Evolutionary conservation across 139 green algal genomes (phyloP), one percentile per base, ranked within the genome.

Genomic region (Tetradesmus obliquus): DNA sequence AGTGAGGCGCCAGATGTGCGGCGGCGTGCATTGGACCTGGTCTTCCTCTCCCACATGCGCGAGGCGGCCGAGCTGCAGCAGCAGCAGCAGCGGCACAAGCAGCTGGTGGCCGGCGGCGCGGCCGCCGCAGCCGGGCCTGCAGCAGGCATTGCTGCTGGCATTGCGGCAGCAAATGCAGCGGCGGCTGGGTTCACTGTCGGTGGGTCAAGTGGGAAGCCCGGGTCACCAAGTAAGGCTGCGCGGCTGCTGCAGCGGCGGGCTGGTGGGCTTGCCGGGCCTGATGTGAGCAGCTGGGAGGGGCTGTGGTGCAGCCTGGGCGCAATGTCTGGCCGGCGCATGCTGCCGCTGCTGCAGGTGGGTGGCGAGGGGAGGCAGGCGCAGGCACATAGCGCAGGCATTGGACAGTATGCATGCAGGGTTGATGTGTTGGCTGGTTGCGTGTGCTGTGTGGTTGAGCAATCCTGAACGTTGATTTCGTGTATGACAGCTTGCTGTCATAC

Each of bases 261-360:
- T 4, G 54, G 76, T 15, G 55, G 22, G 1, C 76, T 92, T 5
- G 20, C 82, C 7, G 89, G 89, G 4, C 89, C 89, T 57, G 89
- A 92, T 55, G 24, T 88, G 9, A 89, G 62, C 62, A 92, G 89
- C 82, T 92, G 89, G 89, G 89, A 88, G 51, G 81, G 62, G 5
- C 82, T 92, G 19, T 92, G 89, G 89, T 10, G 17, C 81, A 92
- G 89, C 89, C 66, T 92, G 22, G 32, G 3, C 3, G 17, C 60
- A 19, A 84, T 88, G 81, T 81, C 82, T 4, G 69, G 82, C 3
- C 74, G 88, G 10, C 53, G 82, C 57, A 72, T 88, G 62, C 22
- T 92, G 82, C 89, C 89, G 54, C 82, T 92, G 20, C 32, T 92
- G 80, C 88, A 91, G 79, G 88, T 91, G 58, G 51, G 69, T 15